Evolutionary conservation across 192 early-diverging fungal genomes (phyloP), one percentile per base, ranked within the genome.

Genomic region (Phycomyces nitens): DNA sequence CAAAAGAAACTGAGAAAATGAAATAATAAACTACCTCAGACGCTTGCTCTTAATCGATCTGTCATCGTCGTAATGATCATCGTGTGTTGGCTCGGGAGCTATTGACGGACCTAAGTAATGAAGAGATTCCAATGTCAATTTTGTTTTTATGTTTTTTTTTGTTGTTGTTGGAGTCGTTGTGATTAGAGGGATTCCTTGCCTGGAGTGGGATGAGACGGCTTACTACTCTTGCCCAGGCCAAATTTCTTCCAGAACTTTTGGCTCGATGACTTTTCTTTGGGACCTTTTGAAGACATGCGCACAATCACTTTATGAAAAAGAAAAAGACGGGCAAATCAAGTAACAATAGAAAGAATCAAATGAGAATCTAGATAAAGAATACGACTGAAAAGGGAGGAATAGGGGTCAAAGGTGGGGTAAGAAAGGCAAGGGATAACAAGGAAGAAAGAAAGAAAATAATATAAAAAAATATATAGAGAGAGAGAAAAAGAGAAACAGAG

Each of bases 201-300:
- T 47, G 12, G 44, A 47, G 20, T 42, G 8, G 24, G 21, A 53
- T 21, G 6, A n/a, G 53, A 55, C 22, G 27, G 40, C 11, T 14
- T 44, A 18, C 64, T 70, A 40, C 54, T 49, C 55, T 66, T 70
- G 26, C 60, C 60, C 40, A 70, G 24, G n/a, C 68, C 60, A 11
- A 70, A 42, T 42, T 64, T 70, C 38, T 60, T 64, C 69, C 69
- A 70, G 60, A 70, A 70, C 23, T 61, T 68, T 18, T 47, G 44
- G 49, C 56, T 51, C 23, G 64, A 43, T 29, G 62, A 43, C 49
- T 70, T 70, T 12, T 66, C 65, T 54, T 66, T 66, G 2, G 56
- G 41, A 38, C 26, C 47, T 41, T 62, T 60, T 6, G 29, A 34
- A 34, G 68, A 70, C 68, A 70, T 70, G 12, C 8, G 7, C 44